Evolutionary conservation across 1,284 basidiomycete species (phyloP).

Genomic region (Moesziomyces sp.): DNA sequence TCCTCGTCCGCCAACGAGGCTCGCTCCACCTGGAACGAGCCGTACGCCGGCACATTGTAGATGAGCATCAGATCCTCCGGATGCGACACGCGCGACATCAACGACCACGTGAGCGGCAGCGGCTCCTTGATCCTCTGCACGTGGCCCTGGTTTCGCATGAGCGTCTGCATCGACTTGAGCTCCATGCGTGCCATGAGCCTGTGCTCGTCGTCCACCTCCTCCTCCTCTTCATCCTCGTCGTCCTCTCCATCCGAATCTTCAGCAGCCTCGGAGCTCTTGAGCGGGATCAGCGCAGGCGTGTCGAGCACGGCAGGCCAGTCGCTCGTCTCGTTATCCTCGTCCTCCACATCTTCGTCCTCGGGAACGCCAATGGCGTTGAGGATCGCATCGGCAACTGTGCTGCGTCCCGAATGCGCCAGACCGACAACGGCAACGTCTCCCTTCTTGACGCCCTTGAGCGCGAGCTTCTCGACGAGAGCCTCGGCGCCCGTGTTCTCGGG

Average conservation of each 20-base stretch:
- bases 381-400: conserved; percentile 51
- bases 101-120: conserved; percentile 51
- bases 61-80: conserved; percentile 63
- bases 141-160: conserved; percentile 63
- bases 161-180: conserved; percentile 52
- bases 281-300: conserved; percentile 52
- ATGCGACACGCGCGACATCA: conserved; percentile 55
- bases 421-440: conserved; percentile 53
- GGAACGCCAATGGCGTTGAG: conserved; percentile 47
- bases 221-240: conserved; percentile 23
- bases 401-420: conserved; percentile 55
- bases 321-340: conserved; percentile 36
- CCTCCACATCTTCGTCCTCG: conserved; percentile 33
- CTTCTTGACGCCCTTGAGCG: conserved; percentile 35
- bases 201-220: conserved; percentile 43
- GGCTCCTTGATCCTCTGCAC: conserved; percentile 64
- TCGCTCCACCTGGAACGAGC: conserved; percentile 48
- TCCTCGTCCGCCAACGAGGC: conserved; percentile 49
- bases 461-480: conserved; percentile 48
- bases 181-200: conserved; percentile 39
- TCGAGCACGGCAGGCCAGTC: conserved; percentile 58
- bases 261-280: conserved; percentile 32
- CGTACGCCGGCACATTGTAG: conserved; percentile 64
- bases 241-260: conserved; percentile 23
- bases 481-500: conserved; percentile 40